Evolutionary conservation across 2,329 filamentous ascomycete genomes (phyloP).

Genomic region (Fusarium penzigii): DNA sequence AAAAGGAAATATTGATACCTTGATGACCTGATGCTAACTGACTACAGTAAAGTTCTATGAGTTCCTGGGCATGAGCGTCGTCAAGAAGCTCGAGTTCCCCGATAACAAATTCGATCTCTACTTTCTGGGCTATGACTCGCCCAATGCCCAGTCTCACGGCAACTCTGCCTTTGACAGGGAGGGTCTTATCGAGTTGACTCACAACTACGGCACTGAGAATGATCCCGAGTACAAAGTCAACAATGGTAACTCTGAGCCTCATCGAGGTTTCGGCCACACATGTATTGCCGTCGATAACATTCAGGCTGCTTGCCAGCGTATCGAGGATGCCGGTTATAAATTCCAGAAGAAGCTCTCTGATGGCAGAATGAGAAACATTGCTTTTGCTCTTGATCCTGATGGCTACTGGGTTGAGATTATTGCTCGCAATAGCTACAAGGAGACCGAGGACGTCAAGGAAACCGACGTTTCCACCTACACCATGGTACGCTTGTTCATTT

Average conservation of each 20-base stretch:
- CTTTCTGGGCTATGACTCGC: constrained; percentile 86
- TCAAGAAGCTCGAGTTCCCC: constrained; percentile 79
- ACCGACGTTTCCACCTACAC: constrained; percentile 78
- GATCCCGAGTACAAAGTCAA: constrained; percentile 78
- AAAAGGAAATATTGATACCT: constrained; percentile 4
- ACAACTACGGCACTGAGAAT: constrained; percentile 85
- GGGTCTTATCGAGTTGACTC: constrained; percentile 83
- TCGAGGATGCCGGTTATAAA: constrained; percentile 86
- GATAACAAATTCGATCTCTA: constrained; percentile 94
- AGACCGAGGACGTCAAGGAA: constrained; percentile 69
- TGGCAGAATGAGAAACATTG: constrained; percentile 83
- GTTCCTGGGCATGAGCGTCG: constrained; percentile 81
- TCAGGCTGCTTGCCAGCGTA: constrained; percentile 83
- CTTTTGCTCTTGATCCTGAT: constrained; percentile 87
- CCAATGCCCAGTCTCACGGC: constrained; percentile 71
- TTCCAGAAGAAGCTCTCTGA: constrained; percentile 96
- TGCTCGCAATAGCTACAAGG: constrained; percentile 68
- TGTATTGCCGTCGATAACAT: constrained; percentile 83
- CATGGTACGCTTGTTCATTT: constrained; percentile 47
- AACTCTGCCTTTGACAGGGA: constrained; percentile 78
- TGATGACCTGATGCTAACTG: constrained; percentile 5
- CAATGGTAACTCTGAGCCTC: constrained; percentile 89
- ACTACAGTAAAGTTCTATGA: constrained; percentile 83
- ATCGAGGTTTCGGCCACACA: constrained; percentile 82
- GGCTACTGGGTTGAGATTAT: constrained; percentile 86